Conservation (phyloP, 2,329 filamentous ascomycete genomes). For the Pestalotiopsis sp. region DNA sequence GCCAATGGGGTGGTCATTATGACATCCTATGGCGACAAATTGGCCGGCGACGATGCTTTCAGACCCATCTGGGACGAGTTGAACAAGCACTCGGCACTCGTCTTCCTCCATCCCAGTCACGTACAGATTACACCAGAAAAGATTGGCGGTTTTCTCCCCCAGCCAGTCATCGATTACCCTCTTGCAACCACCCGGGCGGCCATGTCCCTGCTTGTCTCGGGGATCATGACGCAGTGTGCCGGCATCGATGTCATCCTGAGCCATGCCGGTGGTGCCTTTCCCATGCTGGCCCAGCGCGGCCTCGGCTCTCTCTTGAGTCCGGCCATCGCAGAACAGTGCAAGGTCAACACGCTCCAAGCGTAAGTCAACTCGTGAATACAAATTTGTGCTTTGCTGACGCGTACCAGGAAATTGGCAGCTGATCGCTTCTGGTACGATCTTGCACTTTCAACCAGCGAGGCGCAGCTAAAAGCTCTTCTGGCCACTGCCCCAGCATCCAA, state of each 20-base stretch:
- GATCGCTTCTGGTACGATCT: constrained; percentile 39
- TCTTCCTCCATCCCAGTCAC: constrained; percentile 27
- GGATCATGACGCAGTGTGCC: constrained; percentile 29
- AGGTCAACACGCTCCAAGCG: background rate
- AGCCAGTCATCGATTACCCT: constrained; percentile 37
- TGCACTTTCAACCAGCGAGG: constrained; percentile 29
- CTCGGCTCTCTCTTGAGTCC: constrained; percentile 7
- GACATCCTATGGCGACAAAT: constrained; percentile 25
- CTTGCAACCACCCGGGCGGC: constrained; percentile 46
- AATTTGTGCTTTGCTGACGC: background rate
- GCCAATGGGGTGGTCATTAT: constrained; percentile 25
- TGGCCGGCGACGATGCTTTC: constrained; percentile 25
- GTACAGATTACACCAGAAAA: constrained; percentile 13
- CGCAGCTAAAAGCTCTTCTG: constrained; percentile 30
- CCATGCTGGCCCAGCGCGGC: constrained; percentile 37
- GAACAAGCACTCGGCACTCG: constrained; percentile 24
- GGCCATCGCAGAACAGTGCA: background rate
- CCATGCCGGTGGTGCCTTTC: constrained; percentile 47
- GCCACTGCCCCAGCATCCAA: constrained; percentile 28
- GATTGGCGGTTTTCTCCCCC: constrained; percentile 19
- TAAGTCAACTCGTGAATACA: constrained; percentile 3
- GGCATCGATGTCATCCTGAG: constrained; percentile 46
- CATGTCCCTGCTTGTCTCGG: constrained; percentile 40
- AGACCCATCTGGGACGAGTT: constrained; percentile 27
- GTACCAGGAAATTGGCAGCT: constrained; percentile 14